Evolutionary conservation across 2,329 filamentous ascomycete genomes (phyloP).

Genomic region (Pseudophaeomoniella oleicola): DNA sequence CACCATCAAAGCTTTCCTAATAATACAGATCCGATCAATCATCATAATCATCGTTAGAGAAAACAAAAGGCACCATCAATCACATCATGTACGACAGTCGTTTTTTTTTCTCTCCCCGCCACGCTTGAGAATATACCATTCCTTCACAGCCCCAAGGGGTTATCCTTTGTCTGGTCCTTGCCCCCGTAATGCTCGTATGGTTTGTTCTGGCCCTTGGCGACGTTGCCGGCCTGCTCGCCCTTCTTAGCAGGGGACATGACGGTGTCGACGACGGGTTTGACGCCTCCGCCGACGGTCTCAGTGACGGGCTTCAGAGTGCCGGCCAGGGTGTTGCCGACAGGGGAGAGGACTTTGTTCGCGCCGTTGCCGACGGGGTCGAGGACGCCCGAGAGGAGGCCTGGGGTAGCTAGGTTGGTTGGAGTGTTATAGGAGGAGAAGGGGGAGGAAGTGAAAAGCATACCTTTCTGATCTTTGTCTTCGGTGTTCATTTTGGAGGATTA

Average conservation of each 20-base stretch:
- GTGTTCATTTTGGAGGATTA: neutral
- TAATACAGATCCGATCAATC: too few relatives aligned
- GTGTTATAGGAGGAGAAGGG: neutral
- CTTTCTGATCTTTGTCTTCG: conserved; percentile 1
- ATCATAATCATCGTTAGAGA: too few relatives aligned
- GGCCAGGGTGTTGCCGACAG: conserved; percentile 1
- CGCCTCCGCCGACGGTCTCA: neutral
- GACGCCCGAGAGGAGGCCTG: conserved; percentile 5
- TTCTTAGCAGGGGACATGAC: neutral
- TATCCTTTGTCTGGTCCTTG: conserved; percentile 2
- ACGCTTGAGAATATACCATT: too few relatives aligned
- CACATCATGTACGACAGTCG: too few relatives aligned
- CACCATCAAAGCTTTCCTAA: too few relatives aligned
- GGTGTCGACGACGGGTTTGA: neutral
- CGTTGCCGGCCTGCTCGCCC: neutral
- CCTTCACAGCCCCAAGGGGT: conserved; percentile 1
- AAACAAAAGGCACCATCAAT: too few relatives aligned
- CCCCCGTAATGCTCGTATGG: neutral
- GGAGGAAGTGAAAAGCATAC: neutral
- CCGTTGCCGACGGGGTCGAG: conserved; percentile 4
- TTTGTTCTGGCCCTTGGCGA: neutral
- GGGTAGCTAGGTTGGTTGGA: neutral
- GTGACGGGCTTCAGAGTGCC: neutral
- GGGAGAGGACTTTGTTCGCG: neutral
- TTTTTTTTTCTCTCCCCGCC: neutral